Evolutionary conservation across 495 filamentous ascomycete genomes (phyloP), one percentile per base, ranked within the genome.

Genomic region (Bacidia gigantensis): DNA sequence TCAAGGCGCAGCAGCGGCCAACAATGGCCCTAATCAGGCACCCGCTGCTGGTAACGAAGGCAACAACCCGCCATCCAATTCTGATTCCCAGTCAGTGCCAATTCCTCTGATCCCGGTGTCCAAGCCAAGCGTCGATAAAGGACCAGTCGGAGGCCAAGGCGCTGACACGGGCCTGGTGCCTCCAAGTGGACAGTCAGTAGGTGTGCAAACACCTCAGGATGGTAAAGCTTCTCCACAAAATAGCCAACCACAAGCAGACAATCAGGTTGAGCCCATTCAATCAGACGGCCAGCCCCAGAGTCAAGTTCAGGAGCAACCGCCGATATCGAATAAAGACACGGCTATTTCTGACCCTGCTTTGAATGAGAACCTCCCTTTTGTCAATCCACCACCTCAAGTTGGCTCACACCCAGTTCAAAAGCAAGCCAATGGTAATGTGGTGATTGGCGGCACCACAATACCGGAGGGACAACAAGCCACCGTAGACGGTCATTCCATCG

Each of bases 401-500:
- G 50, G 44, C 21, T 42, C 32, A 25, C 54, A 56, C 32, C 24
- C 40, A 22, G 21, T 56, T 21, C 22, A 45, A 11, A 52, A 52
- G 35, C 42, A 52, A 23, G 11, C 49, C 2, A 41, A 51, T 14
- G 35, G 54, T 2, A 50, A 56, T 18, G 23, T 56, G 1, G 17
- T 56, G 2, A 21, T 56, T 11, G 32, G 24, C 3, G 48, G 49
- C 22, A 52, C 48, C 20, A 52, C 49, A 9, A 47, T 56, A 12
- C 11, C 43, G 21, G 23, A 50, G 21, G 54, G 54, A 11, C 29
- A 40, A 25, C 43, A 42, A 20, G 54, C 49, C 29, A 32, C 39
- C 43, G 20, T 56, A 21, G 49, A 41, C 23, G 54, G 54, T 26
- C 54, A 56, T 44, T 41, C 49, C 5, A n/a, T 56, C 49, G 25